Conservation (phyloP, 139 green algal genomes). For the Ettlia oleoabundans region DNA sequence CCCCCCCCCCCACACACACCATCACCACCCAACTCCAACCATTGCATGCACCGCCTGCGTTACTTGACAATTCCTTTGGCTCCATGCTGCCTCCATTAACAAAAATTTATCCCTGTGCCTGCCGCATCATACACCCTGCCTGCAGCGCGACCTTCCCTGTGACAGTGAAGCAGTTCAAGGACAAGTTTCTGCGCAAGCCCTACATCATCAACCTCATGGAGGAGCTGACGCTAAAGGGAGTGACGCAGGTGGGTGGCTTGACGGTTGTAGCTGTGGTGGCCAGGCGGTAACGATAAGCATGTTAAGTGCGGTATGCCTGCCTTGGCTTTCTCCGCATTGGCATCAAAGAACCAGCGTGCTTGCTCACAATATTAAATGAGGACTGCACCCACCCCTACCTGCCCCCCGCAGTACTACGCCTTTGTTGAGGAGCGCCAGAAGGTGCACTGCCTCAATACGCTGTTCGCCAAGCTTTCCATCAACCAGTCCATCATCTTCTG, state of each 20-base stretch:
- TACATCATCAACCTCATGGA: slow-evolving; percentile 99
- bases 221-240: slow-evolving; percentile 98
- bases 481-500: slow-evolving; percentile 99
- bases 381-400: not conserved
- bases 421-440: slow-evolving; percentile 99
- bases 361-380: not conserved
- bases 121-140: not conserved
- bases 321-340: too few species aligned
- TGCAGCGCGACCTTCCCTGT: slow-evolving; percentile 86
- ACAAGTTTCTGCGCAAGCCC: slow-evolving; percentile 95
- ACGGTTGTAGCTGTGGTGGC: too few species aligned
- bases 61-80: too few species aligned
- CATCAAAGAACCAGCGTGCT: too few species aligned
- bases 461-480: slow-evolving; percentile 91
- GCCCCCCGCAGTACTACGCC: slow-evolving; percentile 92
- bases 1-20: too few species aligned
- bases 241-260: too few species aligned
- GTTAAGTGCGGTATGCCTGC: too few species aligned
- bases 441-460: slow-evolving; percentile 92
- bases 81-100: too few species aligned
- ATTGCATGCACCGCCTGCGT: too few species aligned
- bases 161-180: slow-evolving; percentile 98
- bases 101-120: not conserved
- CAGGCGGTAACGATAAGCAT: too few species aligned
- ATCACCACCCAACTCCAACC: not conserved